Conservation (phyloP, 768 basidiomycete genomes). For the Trichaptum fuscoviolaceum region DNA sequence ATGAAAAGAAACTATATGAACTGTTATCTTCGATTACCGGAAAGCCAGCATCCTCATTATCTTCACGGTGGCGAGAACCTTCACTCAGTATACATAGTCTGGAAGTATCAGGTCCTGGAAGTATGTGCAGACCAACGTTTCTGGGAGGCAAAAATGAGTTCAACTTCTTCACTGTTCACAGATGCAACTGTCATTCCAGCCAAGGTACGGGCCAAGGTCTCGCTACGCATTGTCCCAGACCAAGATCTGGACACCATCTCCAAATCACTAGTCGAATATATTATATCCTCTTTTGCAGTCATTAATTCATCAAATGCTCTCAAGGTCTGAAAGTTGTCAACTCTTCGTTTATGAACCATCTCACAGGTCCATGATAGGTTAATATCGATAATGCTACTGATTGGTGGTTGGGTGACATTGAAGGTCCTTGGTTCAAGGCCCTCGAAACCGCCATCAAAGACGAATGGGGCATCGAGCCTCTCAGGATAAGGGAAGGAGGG, state of each 20-base stretch:
- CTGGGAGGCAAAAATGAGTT: neutral
- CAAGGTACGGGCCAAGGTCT: conserved; percentile 77
- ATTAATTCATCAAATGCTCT: conserved; percentile 69
- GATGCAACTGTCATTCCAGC: conserved; percentile 89
- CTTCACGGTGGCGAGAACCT: conserved; percentile 84
- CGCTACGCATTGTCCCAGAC: conserved; percentile 91
- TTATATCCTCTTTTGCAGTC: conserved; percentile 51
- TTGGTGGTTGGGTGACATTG: conserved; percentile 94
- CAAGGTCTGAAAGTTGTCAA: conserved; percentile 40
- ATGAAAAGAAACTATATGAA: conserved; percentile 65
- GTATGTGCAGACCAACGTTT: conserved; percentile 34
- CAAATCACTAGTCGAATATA: conserved; percentile 49
- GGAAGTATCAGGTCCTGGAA: conserved; percentile 74
- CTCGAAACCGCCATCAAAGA: conserved; percentile 77
- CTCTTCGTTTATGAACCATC: neutral
- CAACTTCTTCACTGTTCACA: conserved; percentile 20
- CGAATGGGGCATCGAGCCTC: conserved; percentile 83
- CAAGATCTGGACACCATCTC: conserved; percentile 74
- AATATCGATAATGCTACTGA: conserved; percentile 79
- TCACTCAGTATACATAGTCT: conserved; percentile 86
- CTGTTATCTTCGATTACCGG: conserved; percentile 65
- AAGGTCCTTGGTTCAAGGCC: conserved; percentile 81
- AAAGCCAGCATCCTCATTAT: conserved; percentile 60
- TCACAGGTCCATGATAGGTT: conserved; percentile 43
- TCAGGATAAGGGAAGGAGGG: conserved; percentile 91